A percentile compares a stretch with the other conserved stretches of the same genome.
phyloP scores from a whole-genome alignment of 768 basidiomycete genomes.

The Serendipita indica region DNA sequence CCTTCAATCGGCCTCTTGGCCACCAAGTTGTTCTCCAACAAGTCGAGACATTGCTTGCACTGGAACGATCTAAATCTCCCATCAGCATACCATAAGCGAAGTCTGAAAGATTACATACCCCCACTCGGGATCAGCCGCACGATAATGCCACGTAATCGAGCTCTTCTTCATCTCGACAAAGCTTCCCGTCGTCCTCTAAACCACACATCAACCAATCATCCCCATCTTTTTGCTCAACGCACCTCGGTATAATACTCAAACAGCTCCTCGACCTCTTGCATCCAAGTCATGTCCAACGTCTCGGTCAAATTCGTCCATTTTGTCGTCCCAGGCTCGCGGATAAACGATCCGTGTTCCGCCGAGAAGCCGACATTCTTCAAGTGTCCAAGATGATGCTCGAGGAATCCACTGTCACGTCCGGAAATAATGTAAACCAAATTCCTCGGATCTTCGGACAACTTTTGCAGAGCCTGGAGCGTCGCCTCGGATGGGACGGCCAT shows the following conservation, averaged over 20 bases:
- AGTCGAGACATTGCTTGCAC: constrained; percentile 90
- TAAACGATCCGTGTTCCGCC: constrained; percentile 92
- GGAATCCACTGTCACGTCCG: constrained; percentile 83
- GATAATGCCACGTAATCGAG: constrained; percentile 96
- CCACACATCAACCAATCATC: constrained; percentile 12
- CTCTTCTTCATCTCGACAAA: constrained; percentile 96
- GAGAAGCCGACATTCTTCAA: constrained; percentile 72
- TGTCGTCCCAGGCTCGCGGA: constrained; percentile 49
- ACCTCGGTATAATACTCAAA: constrained; percentile 95
- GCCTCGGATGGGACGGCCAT: constrained; percentile 67
- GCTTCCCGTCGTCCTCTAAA: constrained; percentile 81
- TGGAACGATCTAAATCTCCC: constrained; percentile 52
- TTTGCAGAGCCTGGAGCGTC: constrained; percentile 58
- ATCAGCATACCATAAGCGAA: neutral
- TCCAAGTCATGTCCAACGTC: constrained; percentile 92
- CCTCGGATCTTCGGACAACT: constrained; percentile 60
- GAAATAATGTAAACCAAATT: constrained; percentile 97
- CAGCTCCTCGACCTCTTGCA: constrained; percentile 87
- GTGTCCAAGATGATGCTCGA: constrained; percentile 83
- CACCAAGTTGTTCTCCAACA: constrained; percentile 86
- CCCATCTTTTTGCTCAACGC: constrained; percentile 17
- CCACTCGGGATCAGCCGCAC: constrained; percentile 87
- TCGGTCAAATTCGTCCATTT: constrained; percentile 86
- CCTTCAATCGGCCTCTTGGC: constrained; percentile 91
- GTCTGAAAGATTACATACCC: constrained; percentile 39